Percentiles rank a stretch among this genome's conserved stretches.
These are phyloP conservation scores for Colletotrichum paranaense DNA, from an alignment of 2,329 filamentous ascomycete species.

Conservation along the genomic window DNA sequence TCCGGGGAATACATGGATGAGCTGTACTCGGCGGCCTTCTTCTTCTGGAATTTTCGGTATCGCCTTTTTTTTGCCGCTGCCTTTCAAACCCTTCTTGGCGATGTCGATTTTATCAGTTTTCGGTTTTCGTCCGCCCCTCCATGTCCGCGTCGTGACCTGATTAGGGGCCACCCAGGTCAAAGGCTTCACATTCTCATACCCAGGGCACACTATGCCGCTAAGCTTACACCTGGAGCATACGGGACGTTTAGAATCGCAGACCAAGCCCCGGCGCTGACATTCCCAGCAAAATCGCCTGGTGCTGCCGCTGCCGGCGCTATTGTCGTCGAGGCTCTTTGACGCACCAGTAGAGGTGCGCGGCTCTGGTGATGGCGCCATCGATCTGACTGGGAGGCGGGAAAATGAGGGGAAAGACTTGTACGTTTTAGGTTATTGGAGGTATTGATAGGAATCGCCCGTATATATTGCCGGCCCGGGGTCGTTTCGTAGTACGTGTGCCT, in stretches of 20 bases:
- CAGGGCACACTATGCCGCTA: conserved; percentile 49
- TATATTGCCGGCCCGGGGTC: background rate
- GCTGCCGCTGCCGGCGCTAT: background rate
- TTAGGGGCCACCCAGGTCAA: conserved; percentile 48
- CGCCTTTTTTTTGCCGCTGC: background rate
- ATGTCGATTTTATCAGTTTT: background rate
- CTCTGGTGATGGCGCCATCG: background rate
- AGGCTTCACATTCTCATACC: conserved; percentile 52
- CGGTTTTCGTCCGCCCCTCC: conserved; percentile 24
- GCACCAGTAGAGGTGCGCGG: background rate
- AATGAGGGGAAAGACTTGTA: background rate
- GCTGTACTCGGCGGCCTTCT: background rate
- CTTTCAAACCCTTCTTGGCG: background rate
- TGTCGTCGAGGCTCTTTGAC: background rate
- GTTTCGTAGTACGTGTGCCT: background rate
- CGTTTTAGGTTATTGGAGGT: conserved; percentile 25
- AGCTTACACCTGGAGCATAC: conserved; percentile 49
- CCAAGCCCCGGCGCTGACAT: conserved; percentile 50
- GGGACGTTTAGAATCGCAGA: conserved; percentile 50
- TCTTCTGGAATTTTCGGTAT: background rate
- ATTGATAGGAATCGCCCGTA: background rate
- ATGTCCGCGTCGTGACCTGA: conserved; percentile 34
- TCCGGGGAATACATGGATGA: conserved; percentile 16
- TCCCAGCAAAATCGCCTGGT: conserved; percentile 51
- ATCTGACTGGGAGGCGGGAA: background rate